Base-by-base conservation (phyloP, 768 basidiomycete genomes). In the Trametes villosa region DNA sequence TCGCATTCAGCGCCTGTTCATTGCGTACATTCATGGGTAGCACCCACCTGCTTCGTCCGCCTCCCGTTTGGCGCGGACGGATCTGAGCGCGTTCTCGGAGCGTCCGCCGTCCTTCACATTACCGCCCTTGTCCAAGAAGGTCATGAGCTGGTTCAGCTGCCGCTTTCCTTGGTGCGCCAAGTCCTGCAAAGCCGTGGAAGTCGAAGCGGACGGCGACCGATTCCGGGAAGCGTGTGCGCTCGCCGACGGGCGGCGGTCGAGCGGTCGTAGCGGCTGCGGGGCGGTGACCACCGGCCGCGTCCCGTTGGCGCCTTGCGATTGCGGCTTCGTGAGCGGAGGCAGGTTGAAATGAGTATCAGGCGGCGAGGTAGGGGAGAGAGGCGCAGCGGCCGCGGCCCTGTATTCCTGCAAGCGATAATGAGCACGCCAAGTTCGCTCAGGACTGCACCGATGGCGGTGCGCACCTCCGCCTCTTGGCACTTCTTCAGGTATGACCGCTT, bases 91-190 rank as follows among this genome's bases (percentile, higher is more conserved):
- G 53, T 79, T 89, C 68, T 88, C 84, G 44, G 78, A 71, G 33
- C 86, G 81, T 13, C 82, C 81, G 30, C 84, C 83, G 60, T 90
- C 89, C 65, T 87, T 88, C 20, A 81, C 81, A 65, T 81, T 78
- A 36, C 83, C 83, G 57, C 87, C 85, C 72, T 92, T 91, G 72
- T 92, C 93, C 55, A 96, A 77, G 69, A 94, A 87, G 9, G 88
- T 91, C 58, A 93, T 94, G 51, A 96, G 78, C 59, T 92, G 91
- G 67, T 91, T 94, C 17, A 96, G 74, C 65, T 93, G 91, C 68
- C 84, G 88, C 79, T 95, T 96, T 60, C 92, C 91, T 74, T 95
- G 93, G 62, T 89, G 87, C 4, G 94, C 95, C 31, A 96, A 77
- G 76, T 97, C 95, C 13, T 89, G 88, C 68, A 97, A 86, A 6